phyloP scores from a whole-genome alignment of 306 rosid genomes.

The barrel medic (Medicago truncatula) region MtrunA17r5.0-ANR NC_053047.1:40554001-40554500 shows the following conservation, averaged over 20 bases:
- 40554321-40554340: conserved; percentile 40
- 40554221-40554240: no score
- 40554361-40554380: conserved; percentile 24
- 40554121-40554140: no score
- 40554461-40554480: conserved; percentile 90
- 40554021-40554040: no score
- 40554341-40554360: conserved; percentile 27
- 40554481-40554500: conserved; percentile 79
- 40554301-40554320: conserved; percentile 4
- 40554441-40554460: conserved; percentile 78
- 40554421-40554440: neutral
- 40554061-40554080: no score
- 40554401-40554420: neutral
- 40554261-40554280: no score
- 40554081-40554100: no score
- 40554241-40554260: no score
- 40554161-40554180: neutral
- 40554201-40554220: no score
- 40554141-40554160: neutral
- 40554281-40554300: neutral
- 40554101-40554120: no score
- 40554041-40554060: no score
- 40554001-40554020: no score
- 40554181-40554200: neutral
- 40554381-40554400: conserved; percentile 16